A percentile compares a stretch with the other conserved stretches of the same genome.
Conservation (phyloP, 2,329 filamentous ascomycete species). For the Curvularia sp. region DNA sequence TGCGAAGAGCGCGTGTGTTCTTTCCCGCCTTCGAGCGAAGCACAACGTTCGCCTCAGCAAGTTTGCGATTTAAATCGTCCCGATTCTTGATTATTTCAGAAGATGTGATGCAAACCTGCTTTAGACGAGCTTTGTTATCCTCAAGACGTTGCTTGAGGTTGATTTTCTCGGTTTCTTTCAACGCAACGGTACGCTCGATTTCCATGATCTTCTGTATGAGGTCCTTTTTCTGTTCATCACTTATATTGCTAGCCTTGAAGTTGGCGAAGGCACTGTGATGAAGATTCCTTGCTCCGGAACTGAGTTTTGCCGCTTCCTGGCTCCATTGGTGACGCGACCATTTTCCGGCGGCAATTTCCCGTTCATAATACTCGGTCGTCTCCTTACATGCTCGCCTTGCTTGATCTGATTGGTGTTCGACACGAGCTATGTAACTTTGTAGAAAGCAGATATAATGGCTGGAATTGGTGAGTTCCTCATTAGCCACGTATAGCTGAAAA, state of each 20-base stretch:
- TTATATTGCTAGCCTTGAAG: neutral
- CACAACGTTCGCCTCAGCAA: neutral
- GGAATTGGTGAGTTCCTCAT: neutral
- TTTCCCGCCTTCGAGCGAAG: neutral
- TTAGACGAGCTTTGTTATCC: neutral
- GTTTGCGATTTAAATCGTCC: neutral
- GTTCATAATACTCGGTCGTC: neutral
- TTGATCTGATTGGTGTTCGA: neutral
- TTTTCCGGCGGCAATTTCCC: neutral
- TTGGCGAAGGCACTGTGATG: neutral
- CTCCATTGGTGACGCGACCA: neutral
- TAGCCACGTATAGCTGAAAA: neutral
- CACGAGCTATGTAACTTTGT: neutral
- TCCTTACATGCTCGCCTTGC: neutral
- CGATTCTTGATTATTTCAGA: neutral
- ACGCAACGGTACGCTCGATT: neutral
- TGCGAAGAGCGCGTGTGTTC: neutral
- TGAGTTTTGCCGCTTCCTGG: neutral
- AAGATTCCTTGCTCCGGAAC: neutral
- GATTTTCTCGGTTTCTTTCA: neutral
- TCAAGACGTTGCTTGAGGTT: neutral
- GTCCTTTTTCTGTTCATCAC: neutral
- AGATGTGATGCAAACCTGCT: neutral
- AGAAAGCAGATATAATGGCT: neutral
- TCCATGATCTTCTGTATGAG: neutral